phyloP scores from a whole-genome alignment of 495 filamentous ascomycete genomes.

The Penicillium bialowiezense region DNA sequence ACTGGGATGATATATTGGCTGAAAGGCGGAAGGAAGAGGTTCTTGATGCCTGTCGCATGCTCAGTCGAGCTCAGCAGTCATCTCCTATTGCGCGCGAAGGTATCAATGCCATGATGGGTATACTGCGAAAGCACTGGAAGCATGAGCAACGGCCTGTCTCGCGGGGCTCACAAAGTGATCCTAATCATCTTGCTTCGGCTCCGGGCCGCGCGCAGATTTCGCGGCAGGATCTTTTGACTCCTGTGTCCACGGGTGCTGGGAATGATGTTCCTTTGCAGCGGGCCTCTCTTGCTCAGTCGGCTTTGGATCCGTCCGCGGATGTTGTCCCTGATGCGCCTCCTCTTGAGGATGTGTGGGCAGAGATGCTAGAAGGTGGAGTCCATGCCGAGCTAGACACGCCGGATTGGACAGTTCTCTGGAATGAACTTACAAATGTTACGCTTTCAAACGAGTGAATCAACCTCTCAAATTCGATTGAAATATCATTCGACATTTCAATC shows the following conservation, averaged over 20 bases:
- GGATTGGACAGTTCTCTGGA: conserved; percentile 35
- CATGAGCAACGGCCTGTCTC: conserved; percentile 13
- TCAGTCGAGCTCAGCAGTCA: conserved; percentile 36
- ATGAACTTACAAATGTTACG: conserved; percentile 27
- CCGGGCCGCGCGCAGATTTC: background rate
- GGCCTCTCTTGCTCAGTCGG: background rate
- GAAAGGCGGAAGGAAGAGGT: conserved; percentile 42
- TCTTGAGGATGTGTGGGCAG: conserved; percentile 36
- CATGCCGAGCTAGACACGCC: conserved; percentile 19
- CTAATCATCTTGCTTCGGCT: background rate
- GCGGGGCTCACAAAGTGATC: background rate
- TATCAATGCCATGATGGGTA: conserved; percentile 37
- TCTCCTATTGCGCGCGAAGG: conserved; percentile 30
- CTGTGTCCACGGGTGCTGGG: background rate
- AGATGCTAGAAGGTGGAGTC: conserved; percentile 32
- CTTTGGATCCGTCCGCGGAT: background rate
- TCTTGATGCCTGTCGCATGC: conserved; percentile 40
- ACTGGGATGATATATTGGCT: conserved; percentile 40
- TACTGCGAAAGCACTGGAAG: conserved; percentile 33
- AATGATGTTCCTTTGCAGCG: background rate
- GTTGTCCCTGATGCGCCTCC: background rate
- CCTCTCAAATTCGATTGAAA: too few relatives aligned
- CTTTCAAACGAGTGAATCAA: conserved; percentile 9
- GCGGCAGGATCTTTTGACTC: background rate
- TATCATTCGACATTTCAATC: too few relatives aligned